A percentile compares a stretch with the other conserved stretches of the same genome.
These are phyloP conservation scores for Zoysia matrella DNA, from an alignment of 202 grass and related monocot species.

Conservation along the genomic window DNA sequence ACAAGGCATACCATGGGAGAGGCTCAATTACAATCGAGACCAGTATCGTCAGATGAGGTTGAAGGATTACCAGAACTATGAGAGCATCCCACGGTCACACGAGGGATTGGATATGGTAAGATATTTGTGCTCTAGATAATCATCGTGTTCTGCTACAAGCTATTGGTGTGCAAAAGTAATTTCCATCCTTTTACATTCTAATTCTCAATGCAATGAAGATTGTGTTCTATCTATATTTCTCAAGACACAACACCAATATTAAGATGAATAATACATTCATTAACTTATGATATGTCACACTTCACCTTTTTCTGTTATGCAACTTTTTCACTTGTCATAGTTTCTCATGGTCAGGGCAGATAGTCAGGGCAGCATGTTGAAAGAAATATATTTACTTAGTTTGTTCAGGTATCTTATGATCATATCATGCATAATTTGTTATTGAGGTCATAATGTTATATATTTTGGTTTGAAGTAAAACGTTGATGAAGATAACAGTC, in stretches of 20 bases:
- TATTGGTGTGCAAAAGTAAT: neutral
- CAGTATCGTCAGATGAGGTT: conserved; percentile 70
- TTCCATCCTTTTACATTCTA: neutral
- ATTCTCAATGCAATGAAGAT: neutral
- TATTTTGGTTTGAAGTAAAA: neutral
- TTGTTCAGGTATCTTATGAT: neutral
- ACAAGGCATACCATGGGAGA: conserved; percentile 89
- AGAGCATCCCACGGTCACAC: conserved; percentile 48
- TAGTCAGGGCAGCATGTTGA: neutral
- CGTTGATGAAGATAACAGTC: neutral
- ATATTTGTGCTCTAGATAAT: conserved; percentile 6
- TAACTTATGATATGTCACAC: neutral
- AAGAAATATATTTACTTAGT: neutral
- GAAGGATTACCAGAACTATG: conserved; percentile 72
- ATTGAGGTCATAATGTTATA: neutral
- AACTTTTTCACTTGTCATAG: neutral
- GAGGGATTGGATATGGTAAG: conserved; percentile 61
- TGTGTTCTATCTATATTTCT: neutral
- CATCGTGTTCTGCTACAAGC: neutral
- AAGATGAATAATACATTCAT: neutral
- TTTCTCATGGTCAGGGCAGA: neutral
- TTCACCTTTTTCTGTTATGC: neutral
- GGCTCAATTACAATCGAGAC: conserved; percentile 66
- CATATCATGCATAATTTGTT: neutral
- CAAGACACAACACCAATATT: neutral